Evolutionary conservation across 768 basidiomycete species (phyloP).

Genomic region (Tricholoma terreum): DNA sequence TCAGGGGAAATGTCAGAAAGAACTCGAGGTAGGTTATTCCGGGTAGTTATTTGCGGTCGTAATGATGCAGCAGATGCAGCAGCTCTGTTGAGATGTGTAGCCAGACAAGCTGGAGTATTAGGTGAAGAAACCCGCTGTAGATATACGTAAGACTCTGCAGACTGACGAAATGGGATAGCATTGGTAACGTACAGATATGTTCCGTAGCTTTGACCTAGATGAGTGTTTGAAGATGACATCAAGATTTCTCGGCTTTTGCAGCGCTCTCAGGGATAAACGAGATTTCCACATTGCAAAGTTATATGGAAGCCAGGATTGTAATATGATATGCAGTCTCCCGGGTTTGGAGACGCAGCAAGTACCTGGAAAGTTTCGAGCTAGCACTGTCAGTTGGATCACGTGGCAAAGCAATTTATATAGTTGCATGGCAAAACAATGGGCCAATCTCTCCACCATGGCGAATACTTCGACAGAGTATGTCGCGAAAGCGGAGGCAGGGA

Average conservation of each 20-base stretch:
- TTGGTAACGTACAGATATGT: neutral
- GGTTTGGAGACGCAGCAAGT: neutral
- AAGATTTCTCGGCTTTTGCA: neutral
- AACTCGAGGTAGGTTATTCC: slow-evolving; percentile 13
- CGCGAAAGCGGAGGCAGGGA: too few relatives aligned
- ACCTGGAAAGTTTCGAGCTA: too few relatives aligned
- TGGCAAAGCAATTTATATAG: too few relatives aligned
- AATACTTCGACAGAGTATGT: too few relatives aligned
- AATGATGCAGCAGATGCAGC: slow-evolving; percentile 23
- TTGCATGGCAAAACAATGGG: too few relatives aligned
- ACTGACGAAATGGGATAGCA: too few relatives aligned
- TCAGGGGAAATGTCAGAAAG: slow-evolving; percentile 30
- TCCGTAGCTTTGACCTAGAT: neutral
- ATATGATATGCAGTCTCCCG: neutral
- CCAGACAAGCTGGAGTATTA: slow-evolving; percentile 3
- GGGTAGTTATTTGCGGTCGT: slow-evolving; percentile 9
- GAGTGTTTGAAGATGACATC: neutral
- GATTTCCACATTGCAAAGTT: neutral
- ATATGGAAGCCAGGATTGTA: neutral
- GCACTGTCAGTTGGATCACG: too few relatives aligned
- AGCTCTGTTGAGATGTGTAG: slow-evolving; percentile 10
- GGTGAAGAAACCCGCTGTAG: slow-evolving; percentile 2
- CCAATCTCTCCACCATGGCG: too few relatives aligned
- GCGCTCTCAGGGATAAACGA: neutral
- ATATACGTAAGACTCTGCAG: neutral